These are phyloP conservation scores for Fremontodendron californicum DNA, from an alignment of 345 rosid genomes.

Conservation along the genomic window DNA sequence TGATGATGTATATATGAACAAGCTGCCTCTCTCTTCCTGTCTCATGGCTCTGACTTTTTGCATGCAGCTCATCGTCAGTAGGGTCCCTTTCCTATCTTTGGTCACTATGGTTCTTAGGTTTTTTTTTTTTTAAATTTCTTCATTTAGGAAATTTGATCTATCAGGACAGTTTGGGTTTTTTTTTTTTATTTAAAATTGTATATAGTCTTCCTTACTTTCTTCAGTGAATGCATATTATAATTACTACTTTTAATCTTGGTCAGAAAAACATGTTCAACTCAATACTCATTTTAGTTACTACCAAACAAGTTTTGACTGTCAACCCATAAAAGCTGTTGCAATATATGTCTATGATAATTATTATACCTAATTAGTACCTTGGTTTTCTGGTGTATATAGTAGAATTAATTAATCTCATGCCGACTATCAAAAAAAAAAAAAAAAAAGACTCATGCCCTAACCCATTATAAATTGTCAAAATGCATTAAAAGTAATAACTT, in stretches of 20 bases:
- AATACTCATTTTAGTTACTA: background rate
- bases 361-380: too few relatives aligned
- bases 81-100: conserved; percentile 1
- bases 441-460: background rate
- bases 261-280: background rate
- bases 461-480: background rate
- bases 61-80: conserved; percentile 12
- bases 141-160: background rate
- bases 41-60: conserved; percentile 23
- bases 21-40: conserved; percentile 7
- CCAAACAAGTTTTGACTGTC: background rate
- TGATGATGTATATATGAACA: conserved; percentile 6
- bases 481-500: too few relatives aligned
- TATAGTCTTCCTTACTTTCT: background rate
- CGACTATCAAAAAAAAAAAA: too few relatives aligned
- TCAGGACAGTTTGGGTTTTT: background rate
- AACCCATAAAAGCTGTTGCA: background rate
- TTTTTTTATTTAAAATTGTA: background rate
- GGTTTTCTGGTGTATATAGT: too few relatives aligned
- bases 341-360: too few relatives aligned
- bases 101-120: background rate
- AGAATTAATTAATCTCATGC: background rate
- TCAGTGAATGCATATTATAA: background rate
- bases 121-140: background rate
- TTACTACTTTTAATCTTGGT: background rate